phyloP scores from a whole-genome alignment of 139 green algal species.

The Asterochloris sp. region DNA sequence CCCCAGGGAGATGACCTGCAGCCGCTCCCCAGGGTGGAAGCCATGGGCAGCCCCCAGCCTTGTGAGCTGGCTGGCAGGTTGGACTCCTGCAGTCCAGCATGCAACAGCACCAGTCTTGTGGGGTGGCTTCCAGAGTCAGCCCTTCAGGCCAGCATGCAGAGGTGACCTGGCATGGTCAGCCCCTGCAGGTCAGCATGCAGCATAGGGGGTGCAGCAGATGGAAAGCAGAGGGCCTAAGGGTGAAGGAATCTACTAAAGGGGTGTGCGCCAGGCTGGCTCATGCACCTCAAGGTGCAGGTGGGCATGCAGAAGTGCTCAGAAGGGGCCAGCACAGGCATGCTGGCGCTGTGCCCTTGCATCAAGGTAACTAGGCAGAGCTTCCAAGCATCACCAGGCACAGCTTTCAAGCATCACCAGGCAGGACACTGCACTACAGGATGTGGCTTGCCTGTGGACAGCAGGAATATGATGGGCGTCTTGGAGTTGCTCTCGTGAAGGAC shows the following conservation, averaged over 20 bases:
- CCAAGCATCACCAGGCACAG: not conserved
- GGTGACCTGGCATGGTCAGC: not conserved
- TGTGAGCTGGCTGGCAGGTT: constrained; percentile 64
- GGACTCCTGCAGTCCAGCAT: not conserved
- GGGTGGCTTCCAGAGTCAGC: not conserved
- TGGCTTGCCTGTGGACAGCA: constrained; percentile 35
- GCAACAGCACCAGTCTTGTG: not conserved
- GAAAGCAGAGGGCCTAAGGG: no score
- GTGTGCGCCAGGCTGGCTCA: no score
- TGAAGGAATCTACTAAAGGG: no score
- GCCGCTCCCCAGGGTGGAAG: constrained; percentile 49
- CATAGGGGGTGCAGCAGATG: no score
- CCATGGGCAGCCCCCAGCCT: constrained; percentile 63
- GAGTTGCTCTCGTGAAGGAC: constrained; percentile 30
- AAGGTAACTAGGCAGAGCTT: not conserved
- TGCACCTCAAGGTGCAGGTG: no score
- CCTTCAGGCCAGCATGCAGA: not conserved
- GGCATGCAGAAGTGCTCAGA: no score
- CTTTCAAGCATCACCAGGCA: not conserved
- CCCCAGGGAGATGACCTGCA: constrained; percentile 79
- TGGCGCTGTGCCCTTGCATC: no score
- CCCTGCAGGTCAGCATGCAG: not conserved
- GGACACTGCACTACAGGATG: not conserved
- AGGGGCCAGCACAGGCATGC: no score
- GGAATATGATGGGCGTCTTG: constrained; percentile 45